A percentile compares a stretch with the other conserved stretches of the same genome.
phyloP scores from a whole-genome alignment of 768 basidiomycete genomes.

The Auriscalpium vulgare region DNA sequence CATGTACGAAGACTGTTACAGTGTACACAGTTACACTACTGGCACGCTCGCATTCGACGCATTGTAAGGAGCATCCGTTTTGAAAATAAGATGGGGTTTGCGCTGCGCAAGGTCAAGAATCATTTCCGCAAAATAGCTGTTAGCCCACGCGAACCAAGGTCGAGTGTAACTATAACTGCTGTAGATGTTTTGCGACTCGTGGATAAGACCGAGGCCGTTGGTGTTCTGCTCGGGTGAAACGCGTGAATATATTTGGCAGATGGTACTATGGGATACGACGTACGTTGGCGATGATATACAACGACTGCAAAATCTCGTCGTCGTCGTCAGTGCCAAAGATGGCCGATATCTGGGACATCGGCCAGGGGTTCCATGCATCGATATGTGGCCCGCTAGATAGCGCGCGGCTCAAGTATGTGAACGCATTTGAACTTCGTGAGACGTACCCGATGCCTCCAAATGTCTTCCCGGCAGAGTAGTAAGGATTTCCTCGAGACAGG shows the following conservation, averaged over 20 bases:
- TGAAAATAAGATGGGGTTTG: slow-evolving; percentile 63
- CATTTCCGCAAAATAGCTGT: slow-evolving; percentile 81
- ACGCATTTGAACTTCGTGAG: not conserved
- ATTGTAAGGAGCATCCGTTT: slow-evolving; percentile 44
- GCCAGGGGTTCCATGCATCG: slow-evolving; percentile 71
- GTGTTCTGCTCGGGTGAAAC: slow-evolving; percentile 44
- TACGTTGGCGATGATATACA: slow-evolving; percentile 66
- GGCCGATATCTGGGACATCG: slow-evolving; percentile 71
- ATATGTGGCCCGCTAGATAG: slow-evolving; percentile 60
- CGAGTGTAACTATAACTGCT: slow-evolving; percentile 50
- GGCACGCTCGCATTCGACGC: slow-evolving; percentile 26
- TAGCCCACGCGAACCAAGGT: slow-evolving; percentile 79
- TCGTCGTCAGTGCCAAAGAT: slow-evolving; percentile 73
- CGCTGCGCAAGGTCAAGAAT: slow-evolving; percentile 66
- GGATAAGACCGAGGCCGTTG: slow-evolving; percentile 65
- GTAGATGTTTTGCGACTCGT: slow-evolving; percentile 66
- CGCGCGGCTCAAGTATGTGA: not conserved
- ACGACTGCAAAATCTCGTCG: slow-evolving; percentile 49
- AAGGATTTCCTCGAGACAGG: slow-evolving; percentile 60
- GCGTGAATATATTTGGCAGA: too few relatives aligned
- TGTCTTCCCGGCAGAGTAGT: slow-evolving; percentile 51
- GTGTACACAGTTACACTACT: too few relatives aligned
- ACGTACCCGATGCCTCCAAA: slow-evolving; percentile 67
- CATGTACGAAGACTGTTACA: too few relatives aligned
- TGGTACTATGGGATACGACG: slow-evolving; percentile 19